A percentile compares a stretch with the other conserved stretches of the same genome.
phyloP scores from a whole-genome alignment of 768 basidiomycete genomes.

The Boletus subparvulus region DNA sequence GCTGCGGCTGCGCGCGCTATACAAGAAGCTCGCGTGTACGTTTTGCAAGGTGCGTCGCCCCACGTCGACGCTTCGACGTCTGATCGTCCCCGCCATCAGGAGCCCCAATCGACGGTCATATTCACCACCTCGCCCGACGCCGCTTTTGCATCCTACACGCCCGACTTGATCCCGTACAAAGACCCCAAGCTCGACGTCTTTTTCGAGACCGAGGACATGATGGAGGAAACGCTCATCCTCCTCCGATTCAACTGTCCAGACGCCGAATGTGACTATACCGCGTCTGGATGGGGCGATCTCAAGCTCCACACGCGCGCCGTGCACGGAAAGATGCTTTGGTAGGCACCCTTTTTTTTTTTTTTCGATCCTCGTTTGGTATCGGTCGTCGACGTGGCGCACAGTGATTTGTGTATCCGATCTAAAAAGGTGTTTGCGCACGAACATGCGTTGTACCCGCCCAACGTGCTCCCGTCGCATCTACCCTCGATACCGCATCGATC shows the following conservation, averaged over 20 bases:
- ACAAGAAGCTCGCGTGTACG: conserved; percentile 91
- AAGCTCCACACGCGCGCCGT: conserved; percentile 76
- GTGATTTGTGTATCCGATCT: conserved; percentile 81
- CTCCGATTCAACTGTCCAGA: conserved; percentile 95
- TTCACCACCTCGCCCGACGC: conserved; percentile 69
- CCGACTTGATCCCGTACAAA: conserved; percentile 57
- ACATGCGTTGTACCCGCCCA: conserved; percentile 76
- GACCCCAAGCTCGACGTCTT: conserved; percentile 73
- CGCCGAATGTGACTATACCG: conserved; percentile 77
- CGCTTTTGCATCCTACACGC: conserved; percentile 57
- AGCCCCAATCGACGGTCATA: conserved; percentile 70
- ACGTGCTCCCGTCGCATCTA: conserved; percentile 67
- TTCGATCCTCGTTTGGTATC: too few species aligned
- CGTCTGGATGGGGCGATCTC: conserved; percentile 85
- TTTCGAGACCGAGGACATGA: conserved; percentile 91
- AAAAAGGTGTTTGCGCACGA: conserved; percentile 98
- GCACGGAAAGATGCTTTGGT: conserved; percentile 86
- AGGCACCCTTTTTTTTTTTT: not conserved
- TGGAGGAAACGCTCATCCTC: conserved; percentile 90
- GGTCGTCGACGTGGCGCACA: conserved; percentile 27
- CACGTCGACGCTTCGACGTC: not conserved
- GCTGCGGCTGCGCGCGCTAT: conserved; percentile 81
- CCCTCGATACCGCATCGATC: conserved; percentile 60
- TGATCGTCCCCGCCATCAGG: conserved; percentile 38
- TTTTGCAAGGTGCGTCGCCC: conserved; percentile 79